Evolutionary conservation across 1,284 basidiomycete species (phyloP).

Genomic region (Ustilago tritici): DNA sequence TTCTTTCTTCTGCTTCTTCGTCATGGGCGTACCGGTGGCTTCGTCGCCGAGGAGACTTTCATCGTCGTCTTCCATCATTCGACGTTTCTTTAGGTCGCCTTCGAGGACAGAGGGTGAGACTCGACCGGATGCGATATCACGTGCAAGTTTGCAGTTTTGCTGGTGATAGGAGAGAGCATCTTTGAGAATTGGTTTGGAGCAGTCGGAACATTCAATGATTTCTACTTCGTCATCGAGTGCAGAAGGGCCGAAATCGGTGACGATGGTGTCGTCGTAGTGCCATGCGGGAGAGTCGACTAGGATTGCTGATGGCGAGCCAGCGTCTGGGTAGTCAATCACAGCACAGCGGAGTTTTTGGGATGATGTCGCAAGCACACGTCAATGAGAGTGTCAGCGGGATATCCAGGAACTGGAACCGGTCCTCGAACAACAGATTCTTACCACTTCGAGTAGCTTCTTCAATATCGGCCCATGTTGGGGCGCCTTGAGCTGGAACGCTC

Average conservation of each 20-base stretch:
- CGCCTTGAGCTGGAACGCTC: slow-evolving; percentile 5
- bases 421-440: slow-evolving; percentile 16
- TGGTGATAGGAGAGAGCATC: slow-evolving; percentile 58
- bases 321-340: slow-evolving; percentile 13
- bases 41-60: slow-evolving; percentile 41
- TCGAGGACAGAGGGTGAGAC: slow-evolving; percentile 58
- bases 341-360: not conserved
- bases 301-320: slow-evolving; percentile 29
- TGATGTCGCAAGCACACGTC: not conserved
- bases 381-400: slow-evolving; percentile 7
- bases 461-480: slow-evolving; percentile 50
- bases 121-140: slow-evolving; percentile 57
- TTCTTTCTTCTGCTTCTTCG: slow-evolving; percentile 49
- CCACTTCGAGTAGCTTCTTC: slow-evolving; percentile 50
- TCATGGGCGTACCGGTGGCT: slow-evolving; percentile 6
- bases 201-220: slow-evolving; percentile 59
- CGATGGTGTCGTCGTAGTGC: slow-evolving; percentile 63
- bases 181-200: slow-evolving; percentile 56
- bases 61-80: slow-evolving; percentile 49
- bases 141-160: slow-evolving; percentile 58
- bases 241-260: slow-evolving; percentile 66
- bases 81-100: slow-evolving; percentile 46
- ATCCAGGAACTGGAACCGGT: not conserved
- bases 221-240: slow-evolving; percentile 61
- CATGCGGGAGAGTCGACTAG: slow-evolving; percentile 45